These are phyloP conservation scores for Pneumocystis carinii DNA, from an alignment of 1,139 yeast genomes.

Conservation along the genomic window DNA sequence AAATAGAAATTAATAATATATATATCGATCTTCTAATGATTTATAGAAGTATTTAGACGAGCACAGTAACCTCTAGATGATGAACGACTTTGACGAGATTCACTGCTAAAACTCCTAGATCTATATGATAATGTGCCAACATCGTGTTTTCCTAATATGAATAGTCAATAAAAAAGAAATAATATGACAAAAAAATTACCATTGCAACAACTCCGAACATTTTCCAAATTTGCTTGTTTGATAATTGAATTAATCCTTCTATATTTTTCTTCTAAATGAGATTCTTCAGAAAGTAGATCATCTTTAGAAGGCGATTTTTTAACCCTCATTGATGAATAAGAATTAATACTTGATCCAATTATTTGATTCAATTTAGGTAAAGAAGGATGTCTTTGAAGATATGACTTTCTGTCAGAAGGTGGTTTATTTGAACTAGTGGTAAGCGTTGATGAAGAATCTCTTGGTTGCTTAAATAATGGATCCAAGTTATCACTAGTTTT, in stretches of 20 bases:
- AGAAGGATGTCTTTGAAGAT: constrained; percentile 8
- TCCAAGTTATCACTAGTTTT: neutral
- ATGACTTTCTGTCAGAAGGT: constrained; percentile 21
- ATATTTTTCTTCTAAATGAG: neutral
- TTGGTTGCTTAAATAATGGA: constrained; percentile 4
- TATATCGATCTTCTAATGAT: neutral
- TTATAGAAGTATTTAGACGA: neutral
- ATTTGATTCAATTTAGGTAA: neutral
- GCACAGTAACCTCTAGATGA: neutral
- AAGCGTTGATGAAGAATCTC: neutral
- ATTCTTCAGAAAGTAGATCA: neutral
- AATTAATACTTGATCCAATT: neutral
- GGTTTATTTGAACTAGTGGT: constrained; percentile 15
- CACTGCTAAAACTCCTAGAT: neutral
- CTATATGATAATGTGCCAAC: constrained; percentile 3
- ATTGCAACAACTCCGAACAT: constrained; percentile 17
- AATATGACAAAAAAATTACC: constrained; percentile 8
- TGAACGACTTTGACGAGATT: neutral
- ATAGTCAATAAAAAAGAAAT: neutral
- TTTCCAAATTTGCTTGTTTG: constrained; percentile 14
- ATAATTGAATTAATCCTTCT: constrained; percentile 9
- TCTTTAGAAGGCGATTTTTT: neutral
- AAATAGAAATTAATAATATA: neutral
- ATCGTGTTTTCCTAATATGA: constrained; percentile 4
- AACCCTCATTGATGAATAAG: neutral